phyloP scores from a whole-genome alignment of 495 filamentous ascomycete genomes.

The Penicillium waksmanii region DNA sequence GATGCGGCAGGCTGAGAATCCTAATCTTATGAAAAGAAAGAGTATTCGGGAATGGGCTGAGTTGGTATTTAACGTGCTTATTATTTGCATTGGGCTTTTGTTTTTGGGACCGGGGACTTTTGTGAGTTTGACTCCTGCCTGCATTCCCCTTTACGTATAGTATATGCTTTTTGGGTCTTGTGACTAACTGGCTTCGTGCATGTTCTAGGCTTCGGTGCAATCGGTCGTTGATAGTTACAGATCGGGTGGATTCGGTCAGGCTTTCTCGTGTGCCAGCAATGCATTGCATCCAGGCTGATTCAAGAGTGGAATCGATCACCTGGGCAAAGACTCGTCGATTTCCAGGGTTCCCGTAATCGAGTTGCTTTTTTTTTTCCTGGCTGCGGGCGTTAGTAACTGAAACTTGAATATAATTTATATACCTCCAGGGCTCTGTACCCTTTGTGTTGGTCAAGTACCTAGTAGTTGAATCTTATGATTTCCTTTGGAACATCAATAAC shows the following conservation, averaged over 20 bases:
- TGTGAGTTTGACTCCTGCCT: conserved; percentile 47
- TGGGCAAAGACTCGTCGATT: too few relatives aligned
- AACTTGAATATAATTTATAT: too few relatives aligned
- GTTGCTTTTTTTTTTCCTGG: too few relatives aligned
- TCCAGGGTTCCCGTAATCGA: too few relatives aligned
- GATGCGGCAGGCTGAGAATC: conserved; percentile 70
- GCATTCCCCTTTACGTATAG: background rate
- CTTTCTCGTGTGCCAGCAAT: conserved; percentile 64
- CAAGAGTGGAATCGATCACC: too few relatives aligned
- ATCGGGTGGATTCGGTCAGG: conserved; percentile 51
- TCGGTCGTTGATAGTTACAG: conserved; percentile 63
- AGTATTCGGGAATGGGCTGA: conserved; percentile 62
- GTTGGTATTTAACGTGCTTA: conserved; percentile 61
- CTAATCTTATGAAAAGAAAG: conserved; percentile 55
- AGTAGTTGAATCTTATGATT: too few relatives aligned
- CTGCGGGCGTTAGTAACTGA: too few relatives aligned
- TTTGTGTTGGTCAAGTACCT: too few relatives aligned
- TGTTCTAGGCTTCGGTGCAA: conserved; percentile 53
- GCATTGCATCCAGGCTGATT: conserved; percentile 18
- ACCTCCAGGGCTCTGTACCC: too few relatives aligned
- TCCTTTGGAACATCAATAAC: too few relatives aligned
- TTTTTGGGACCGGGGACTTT: conserved; percentile 78
- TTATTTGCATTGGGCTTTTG: conserved; percentile 70
- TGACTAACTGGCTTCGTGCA: conserved; percentile 7
- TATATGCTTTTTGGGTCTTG: background rate